These are phyloP conservation scores for Lipomyces lipofer DNA, from an alignment of 805 yeast genomes.

Conservation along the genomic window DNA sequence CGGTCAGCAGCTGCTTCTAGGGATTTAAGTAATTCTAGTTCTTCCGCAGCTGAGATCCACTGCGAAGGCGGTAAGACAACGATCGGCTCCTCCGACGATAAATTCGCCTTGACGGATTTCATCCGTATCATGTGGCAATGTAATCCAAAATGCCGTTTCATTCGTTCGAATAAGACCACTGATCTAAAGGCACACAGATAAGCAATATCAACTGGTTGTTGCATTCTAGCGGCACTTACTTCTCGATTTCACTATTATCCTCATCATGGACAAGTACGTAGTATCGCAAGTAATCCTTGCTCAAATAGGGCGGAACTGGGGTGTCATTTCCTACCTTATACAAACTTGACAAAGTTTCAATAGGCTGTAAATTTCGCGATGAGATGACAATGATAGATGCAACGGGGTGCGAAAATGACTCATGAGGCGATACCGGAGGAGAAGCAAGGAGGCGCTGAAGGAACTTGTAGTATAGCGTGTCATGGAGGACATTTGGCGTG, in stretches of 20 bases:
- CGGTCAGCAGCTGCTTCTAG: constrained; percentile 20
- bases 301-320: constrained; percentile 62
- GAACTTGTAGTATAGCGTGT: constrained; percentile 53
- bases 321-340: constrained; percentile 48
- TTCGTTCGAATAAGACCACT: constrained; percentile 42
- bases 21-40: constrained; percentile 36
- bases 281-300: constrained; percentile 59
- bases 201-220: too few species aligned
- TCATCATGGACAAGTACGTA: constrained; percentile 54
- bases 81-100: constrained; percentile 10
- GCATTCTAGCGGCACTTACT: too few species aligned
- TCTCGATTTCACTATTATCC: constrained; percentile 47
- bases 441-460: constrained; percentile 61
- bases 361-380: constrained; percentile 57
- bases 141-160: constrained; percentile 44
- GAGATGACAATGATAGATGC: constrained; percentile 70
- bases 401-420: constrained; percentile 84
- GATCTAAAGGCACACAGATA: too few species aligned
- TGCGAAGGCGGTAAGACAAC: constrained; percentile 38
- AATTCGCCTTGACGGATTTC: constrained; percentile 8
- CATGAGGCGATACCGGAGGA: constrained; percentile 68
- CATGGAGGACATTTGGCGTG: constrained; percentile 38
- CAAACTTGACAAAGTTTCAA: constrained; percentile 52
- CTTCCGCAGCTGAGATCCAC: constrained; percentile 51
- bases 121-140: constrained; percentile 37